Evolutionary conservation across 352 stramenopile genomes (phyloP).

Genomic region (Phytopythium helicoides): DNA sequence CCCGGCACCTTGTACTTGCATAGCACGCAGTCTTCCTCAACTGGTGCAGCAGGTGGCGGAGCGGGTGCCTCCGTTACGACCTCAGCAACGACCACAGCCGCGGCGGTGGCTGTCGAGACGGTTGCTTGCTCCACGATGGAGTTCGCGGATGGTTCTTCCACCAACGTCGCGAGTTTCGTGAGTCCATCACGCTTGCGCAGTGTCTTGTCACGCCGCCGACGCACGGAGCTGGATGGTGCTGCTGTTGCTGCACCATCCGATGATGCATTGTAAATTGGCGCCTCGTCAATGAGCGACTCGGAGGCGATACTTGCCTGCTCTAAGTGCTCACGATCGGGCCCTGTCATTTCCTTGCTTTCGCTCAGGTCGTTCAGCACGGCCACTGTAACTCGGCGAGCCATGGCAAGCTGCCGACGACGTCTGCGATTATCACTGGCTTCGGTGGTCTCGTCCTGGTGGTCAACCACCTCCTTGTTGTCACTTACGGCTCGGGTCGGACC

Average conservation of each 20-base stretch:
- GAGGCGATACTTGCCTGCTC: constrained; percentile 31
- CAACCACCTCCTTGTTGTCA: constrained; percentile 9
- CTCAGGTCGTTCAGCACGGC: constrained; percentile 42
- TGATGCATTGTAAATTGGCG: constrained; percentile 1
- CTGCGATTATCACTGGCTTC: neutral
- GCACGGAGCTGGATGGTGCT: neutral
- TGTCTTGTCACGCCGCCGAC: constrained; percentile 39
- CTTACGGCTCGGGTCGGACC: constrained; percentile 6
- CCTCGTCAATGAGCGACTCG: constrained; percentile 24
- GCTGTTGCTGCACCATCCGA: neutral
- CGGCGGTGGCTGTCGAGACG: neutral
- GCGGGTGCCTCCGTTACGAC: constrained; percentile 5
- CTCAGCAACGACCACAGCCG: neutral
- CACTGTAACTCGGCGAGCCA: constrained; percentile 38
- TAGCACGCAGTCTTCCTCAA: constrained; percentile 34
- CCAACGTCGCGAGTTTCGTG: constrained; percentile 33
- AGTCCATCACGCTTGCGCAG: constrained; percentile 39
- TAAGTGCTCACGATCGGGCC: constrained; percentile 34
- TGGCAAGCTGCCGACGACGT: constrained; percentile 7
- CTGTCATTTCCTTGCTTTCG: constrained; percentile 36
- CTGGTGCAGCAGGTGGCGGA: constrained; percentile 12
- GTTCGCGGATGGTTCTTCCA: constrained; percentile 28
- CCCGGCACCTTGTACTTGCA: constrained; percentile 65
- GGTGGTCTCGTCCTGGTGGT: neutral
- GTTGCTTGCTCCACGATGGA: constrained; percentile 1